Base-by-base conservation (phyloP, 2,329 filamentous ascomycete species). In the Ascochyta lentis region DNA sequence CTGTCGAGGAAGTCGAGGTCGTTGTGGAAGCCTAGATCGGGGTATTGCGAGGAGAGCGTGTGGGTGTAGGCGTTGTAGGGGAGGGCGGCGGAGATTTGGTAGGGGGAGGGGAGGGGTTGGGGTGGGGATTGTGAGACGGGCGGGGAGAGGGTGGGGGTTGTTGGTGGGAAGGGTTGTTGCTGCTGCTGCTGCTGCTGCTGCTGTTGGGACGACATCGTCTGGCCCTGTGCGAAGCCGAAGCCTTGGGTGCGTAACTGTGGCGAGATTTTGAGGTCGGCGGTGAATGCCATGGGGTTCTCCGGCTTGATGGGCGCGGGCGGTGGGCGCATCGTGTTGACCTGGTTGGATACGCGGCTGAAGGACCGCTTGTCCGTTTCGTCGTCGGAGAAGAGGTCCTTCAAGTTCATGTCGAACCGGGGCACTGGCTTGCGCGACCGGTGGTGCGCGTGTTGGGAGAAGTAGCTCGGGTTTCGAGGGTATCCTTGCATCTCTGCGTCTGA, bases 1-100 rank as follows among this genome's bases (percentile, higher is more conserved):
- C 80, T 79, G 57, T 84, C 80, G 13, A 85, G 71, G 67, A 86
- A 85, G 61, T 85, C 82, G 13, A 85, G 77, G 45, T 83, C 79
- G 15, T 80, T 77, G 46, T 55, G 52, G 49, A 81, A 77, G 26
- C 69, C 66, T 0, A 76, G 47, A 26, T 73, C 70, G 0, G 73
- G 70, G 46, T 74, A 74, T 0, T 64, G 52, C 1, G 65, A 64
- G 15, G 58, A 53, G 39, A 72, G 64, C 33, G 62, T 67, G 27
- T 72, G 68, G n/a, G 66, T 41, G 51, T 72, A 76, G 27, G 54
- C 54, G 49, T 64, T 65, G 65, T 74, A 71, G 5, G 71, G 65
- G 6, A 71, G 57, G 37, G 71, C 60, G 43, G 68, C 69, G 9
- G 61, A 49, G 39, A 69, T 50, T 38, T 75, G 71, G 50, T 71